Base-by-base conservation (phyloP, 2,329 filamentous ascomycete genomes). In the Botrytis elliptica region DNA sequence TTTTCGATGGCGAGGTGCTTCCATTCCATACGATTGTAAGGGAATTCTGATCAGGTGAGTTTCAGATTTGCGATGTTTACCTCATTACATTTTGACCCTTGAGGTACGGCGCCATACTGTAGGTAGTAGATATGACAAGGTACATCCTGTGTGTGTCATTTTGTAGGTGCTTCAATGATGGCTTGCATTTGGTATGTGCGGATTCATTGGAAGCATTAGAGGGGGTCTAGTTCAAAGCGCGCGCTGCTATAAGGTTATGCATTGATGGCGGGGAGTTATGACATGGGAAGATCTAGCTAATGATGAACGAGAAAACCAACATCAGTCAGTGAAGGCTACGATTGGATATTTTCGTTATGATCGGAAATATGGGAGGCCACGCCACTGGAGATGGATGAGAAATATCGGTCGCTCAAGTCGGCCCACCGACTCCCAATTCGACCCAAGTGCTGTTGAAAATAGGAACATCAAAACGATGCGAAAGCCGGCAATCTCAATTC, bases 231-330 rank as follows among this genome's bases (percentile, higher is more conserved):
- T 46, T 68, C 40, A 44, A n/a, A 63, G 18, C 44, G 59, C 46
- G 63, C 49, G 73, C 68, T 72, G 57, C 62, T 75, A 69, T 72
- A 71, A 66, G 63, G 67, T 42, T 38, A 73, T 73, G 74, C 68
- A 44, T 22, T 55, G 25, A 59, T 46, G 66, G 64, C 57, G 65
- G 57, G 57, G 67, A 65, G 33, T 38, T 42, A 38, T 55, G 33
- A 40, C 60, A 70, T 71, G 25, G 36, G 44, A 22, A 65, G 33
- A 33, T 38, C n/a, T 33, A 44, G 49, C 18, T 55, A 71, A 52
- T 25, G 59, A 52, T 36, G 63, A 66, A 29, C 16, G 18, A 66
- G 69, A 29, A 65, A 33, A 25, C 14, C 38, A 40, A 52, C 9
- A 25, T 22, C 57, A 62, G 40, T n/a, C 44, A 42, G 44, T 42